Conservation (phyloP, 768 basidiomycete species). For the Boletus rubropictus region DNA sequence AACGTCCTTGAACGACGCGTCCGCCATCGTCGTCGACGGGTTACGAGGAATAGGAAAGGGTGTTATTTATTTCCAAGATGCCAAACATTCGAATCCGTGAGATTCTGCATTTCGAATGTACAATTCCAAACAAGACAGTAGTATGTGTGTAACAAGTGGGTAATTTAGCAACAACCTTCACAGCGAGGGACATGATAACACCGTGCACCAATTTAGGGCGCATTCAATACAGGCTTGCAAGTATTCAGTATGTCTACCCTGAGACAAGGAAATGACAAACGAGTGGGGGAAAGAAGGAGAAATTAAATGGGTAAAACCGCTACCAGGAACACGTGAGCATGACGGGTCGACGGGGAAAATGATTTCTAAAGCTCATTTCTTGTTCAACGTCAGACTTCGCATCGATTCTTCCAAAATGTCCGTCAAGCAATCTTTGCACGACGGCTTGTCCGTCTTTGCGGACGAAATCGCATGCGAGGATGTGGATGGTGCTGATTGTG, state of each 20-base stretch:
- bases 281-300: conserved; percentile 14
- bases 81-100: conserved; percentile 24
- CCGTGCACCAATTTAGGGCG: background rate
- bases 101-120: conserved; percentile 15
- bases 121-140: conserved; percentile 14
- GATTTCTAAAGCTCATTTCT: conserved; percentile 34
- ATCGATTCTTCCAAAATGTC: conserved; percentile 63
- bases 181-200: background rate
- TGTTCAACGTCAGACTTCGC: conserved; percentile 56
- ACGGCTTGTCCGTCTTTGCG: conserved; percentile 9
- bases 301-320: conserved; percentile 13
- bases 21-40: conserved; percentile 41
- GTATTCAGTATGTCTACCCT: conserved; percentile 11
- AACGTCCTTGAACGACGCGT: conserved; percentile 84
- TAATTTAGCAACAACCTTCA: conserved; percentile 4
- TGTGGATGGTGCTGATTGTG: background rate
- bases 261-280: conserved; percentile 1
- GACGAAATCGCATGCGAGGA: conserved; percentile 1
- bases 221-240: conserved; percentile 3
- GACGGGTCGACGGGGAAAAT: too few species aligned
- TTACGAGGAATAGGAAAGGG: background rate
- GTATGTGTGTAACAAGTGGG: conserved; percentile 10
- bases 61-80: conserved; percentile 20
- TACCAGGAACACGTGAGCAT: background rate
- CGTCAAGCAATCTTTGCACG: conserved; percentile 15